These are phyloP conservation scores for Eucalyptus brandiana DNA, from an alignment of 345 rosid genomes.

Conservation along the genomic window DNA sequence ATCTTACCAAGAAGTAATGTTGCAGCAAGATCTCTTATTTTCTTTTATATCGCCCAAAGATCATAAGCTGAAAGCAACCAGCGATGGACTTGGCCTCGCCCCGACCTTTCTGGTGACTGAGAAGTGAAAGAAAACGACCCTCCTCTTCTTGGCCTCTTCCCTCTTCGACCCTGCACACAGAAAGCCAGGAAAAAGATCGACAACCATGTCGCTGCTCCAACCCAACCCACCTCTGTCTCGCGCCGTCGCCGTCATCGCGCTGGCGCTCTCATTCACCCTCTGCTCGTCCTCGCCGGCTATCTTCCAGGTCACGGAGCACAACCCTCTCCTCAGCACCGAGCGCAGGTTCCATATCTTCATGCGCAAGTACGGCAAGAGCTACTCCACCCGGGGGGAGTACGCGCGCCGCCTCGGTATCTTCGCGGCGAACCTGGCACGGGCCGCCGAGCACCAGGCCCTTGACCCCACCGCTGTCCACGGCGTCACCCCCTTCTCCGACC, in stretches of 20 bases:
- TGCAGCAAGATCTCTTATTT: not conserved
- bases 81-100: not conserved
- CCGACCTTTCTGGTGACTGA: not conserved
- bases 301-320: constrained; percentile 34
- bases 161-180: not conserved
- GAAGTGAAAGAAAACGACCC: not conserved
- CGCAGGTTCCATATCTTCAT: constrained; percentile 42
- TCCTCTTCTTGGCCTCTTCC: not conserved
- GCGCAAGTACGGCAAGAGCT: constrained; percentile 38
- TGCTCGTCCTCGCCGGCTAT: not conserved
- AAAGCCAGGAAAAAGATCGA: not conserved
- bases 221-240: not conserved
- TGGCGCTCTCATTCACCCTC: not conserved
- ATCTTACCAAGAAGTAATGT: not conserved
- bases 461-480: constrained; percentile 80
- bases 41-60: not conserved
- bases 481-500: constrained; percentile 68
- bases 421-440: constrained; percentile 54
- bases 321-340: constrained; percentile 15
- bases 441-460: constrained; percentile 66
- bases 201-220: not conserved
- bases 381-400: constrained; percentile 55
- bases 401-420: constrained; percentile 60
- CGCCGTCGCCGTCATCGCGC: not conserved
- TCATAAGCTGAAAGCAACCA: not conserved